Evolutionary conservation across 73 alveolate genomes (phyloP).

Genomic region (Paramecium caudatum): DNA sequence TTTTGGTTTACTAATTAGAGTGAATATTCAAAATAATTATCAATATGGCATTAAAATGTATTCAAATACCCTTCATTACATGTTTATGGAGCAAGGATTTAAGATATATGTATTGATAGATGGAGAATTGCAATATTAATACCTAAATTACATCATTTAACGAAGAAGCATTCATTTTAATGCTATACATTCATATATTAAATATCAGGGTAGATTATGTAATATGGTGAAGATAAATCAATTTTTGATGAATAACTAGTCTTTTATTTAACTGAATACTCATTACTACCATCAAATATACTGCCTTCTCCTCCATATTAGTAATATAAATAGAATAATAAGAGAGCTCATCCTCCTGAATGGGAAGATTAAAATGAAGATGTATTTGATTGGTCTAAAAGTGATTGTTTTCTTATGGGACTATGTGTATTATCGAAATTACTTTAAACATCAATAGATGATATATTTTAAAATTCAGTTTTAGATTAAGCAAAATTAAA

Average conservation of each 20-base stretch:
- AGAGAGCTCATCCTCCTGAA: constrained; percentile 12
- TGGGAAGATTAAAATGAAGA: constrained; percentile 33
- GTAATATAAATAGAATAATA: not conserved
- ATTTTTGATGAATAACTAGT: not conserved
- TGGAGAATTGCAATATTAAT: constrained; percentile 45
- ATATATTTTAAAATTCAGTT: no score
- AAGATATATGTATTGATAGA: constrained; percentile 45
- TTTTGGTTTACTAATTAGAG: not conserved
- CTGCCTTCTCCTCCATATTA: not conserved
- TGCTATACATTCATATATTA: not conserved
- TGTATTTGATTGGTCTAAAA: constrained; percentile 10
- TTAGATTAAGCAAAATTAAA: no score
- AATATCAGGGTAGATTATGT: not conserved
- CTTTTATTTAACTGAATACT: not conserved
- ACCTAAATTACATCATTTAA: constrained; percentile 9
- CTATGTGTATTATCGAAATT: not conserved
- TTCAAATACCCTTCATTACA: not conserved
- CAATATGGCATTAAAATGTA: not conserved
- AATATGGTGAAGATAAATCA: constrained; percentile 22
- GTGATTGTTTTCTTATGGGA: constrained; percentile 21
- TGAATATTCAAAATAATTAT: constrained; percentile 9
- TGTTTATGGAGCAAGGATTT: constrained; percentile 18
- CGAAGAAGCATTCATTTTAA: not conserved
- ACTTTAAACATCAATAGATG: not conserved
- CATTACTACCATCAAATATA: constrained; percentile 4